Evolutionary conservation across 2,329 filamentous ascomycete genomes (phyloP), one percentile per base, ranked within the genome.

Genomic region (Scorias spongiosa): DNA sequence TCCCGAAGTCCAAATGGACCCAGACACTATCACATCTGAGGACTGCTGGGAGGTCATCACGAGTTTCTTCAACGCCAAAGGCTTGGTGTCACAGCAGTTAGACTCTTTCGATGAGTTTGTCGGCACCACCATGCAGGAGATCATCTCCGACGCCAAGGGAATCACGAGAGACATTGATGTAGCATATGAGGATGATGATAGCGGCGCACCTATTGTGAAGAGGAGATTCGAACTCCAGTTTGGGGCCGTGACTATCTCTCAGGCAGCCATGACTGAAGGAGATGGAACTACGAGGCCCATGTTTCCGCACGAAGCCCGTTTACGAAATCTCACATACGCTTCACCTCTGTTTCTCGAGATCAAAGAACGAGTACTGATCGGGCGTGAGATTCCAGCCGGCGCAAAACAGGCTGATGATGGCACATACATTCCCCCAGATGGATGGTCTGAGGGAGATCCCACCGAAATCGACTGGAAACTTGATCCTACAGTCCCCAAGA

Each of bases 41-140:
- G 93, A 98, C 67, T 95, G 87, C 71, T 98, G 93, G 91, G 84
- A 83, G 51, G 89, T 96, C 58, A 96, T 98, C 62, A 87, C 84
- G 45, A 84, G 91, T 9, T 96, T 95, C 71, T 98, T 98, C 68
- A 86, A 95, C 55, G 76, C 80, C 49, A 98, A 96, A 67, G 89
- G 91, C 57, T 75, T 98, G 29, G 91, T 94, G 17, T 94, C 91
- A 12, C 89, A 98, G 66, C 91, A 98, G 69, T 80, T 96, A 49
- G 89, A 96, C 63, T 98, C 93, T 0, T 98, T 94, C 66, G 87
- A 98, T 66, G 88, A 96, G 61, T 98, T 98, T 58, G 88, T 91
- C 45, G 80, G 82, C 47, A 87, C 84, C 17, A 95, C 88, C 0
- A 89, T 98, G 66, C 88, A 96, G 59, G 85, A 94, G 56, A 78